Conservation (phyloP, 768 basidiomycete genomes). For the Pleurotus platypus region DNA sequence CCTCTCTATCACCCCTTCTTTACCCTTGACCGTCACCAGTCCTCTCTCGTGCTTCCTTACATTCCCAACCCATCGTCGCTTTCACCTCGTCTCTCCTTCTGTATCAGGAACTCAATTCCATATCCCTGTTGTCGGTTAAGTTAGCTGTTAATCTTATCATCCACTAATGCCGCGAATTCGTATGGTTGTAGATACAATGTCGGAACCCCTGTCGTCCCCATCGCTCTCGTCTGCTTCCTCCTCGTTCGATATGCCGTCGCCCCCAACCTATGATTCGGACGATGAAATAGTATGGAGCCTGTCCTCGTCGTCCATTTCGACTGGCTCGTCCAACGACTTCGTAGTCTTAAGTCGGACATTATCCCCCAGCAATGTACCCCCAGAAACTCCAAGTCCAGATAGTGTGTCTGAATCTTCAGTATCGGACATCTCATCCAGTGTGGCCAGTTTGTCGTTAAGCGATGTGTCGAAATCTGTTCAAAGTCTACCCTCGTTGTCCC, state of each 20-base stretch:
- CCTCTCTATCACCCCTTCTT: neutral
- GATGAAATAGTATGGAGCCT: slow-evolving; percentile 56
- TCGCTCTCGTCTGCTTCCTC: slow-evolving; percentile 20
- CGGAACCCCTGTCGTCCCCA: slow-evolving; percentile 14
- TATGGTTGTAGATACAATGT: slow-evolving; percentile 8
- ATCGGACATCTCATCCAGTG: neutral
- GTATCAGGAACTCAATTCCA: neutral
- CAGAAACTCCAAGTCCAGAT: neutral
- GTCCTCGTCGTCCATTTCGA: slow-evolving; percentile 21
- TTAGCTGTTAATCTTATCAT: slow-evolving; percentile 1
- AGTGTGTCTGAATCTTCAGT: neutral
- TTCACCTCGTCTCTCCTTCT: neutral
- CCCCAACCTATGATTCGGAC: slow-evolving; percentile 33
- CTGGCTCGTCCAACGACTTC: slow-evolving; percentile 47
- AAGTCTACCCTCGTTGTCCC: too few species aligned
- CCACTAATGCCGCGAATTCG: neutral
- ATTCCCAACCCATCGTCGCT: neutral
- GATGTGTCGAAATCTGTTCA: neutral
- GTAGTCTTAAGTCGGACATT: slow-evolving; percentile 38
- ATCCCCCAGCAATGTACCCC: slow-evolving; percentile 17
- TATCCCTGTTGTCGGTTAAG: neutral
- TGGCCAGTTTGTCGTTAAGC: neutral
- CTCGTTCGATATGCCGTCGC: slow-evolving; percentile 20
- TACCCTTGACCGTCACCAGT: slow-evolving; percentile 11
- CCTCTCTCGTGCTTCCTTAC: slow-evolving; percentile 7